Conservation (phyloP, 2,329 filamentous ascomycete genomes). For the Colletotrichum lupini region DNA sequence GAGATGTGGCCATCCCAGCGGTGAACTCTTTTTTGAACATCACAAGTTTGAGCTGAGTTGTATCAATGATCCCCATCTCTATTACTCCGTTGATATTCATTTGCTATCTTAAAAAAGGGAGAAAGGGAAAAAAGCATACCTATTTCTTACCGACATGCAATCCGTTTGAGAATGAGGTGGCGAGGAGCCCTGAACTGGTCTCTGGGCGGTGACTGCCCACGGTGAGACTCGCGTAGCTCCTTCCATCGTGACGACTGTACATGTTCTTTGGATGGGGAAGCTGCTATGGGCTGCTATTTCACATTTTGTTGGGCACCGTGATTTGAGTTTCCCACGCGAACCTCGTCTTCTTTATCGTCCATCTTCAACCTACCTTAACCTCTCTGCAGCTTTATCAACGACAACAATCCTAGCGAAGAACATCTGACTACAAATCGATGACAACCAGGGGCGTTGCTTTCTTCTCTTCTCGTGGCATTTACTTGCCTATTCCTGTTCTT, state of each 20-base stretch:
- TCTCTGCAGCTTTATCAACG: neutral
- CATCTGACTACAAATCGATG: neutral
- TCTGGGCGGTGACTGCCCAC: neutral
- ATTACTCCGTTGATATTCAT: no score
- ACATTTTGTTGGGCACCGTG: neutral
- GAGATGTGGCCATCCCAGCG: no score
- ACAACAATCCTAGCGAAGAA: neutral
- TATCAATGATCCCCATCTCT: no score
- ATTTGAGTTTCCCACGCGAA: no score
- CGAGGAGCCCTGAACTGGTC: accelerated
- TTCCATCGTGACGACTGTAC: neutral
- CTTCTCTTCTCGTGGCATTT: no score
- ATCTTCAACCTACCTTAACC: neutral
- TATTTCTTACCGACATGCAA: no score
- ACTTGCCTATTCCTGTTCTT: neutral
- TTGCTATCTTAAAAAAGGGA: no score
- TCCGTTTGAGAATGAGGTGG: neutral
- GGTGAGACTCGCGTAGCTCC: neutral
- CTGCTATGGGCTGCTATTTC: neutral
- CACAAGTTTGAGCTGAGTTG: no score
- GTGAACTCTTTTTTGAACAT: no score
- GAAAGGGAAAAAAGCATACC: no score
- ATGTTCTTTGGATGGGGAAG: neutral
- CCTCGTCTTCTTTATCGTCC: neutral
- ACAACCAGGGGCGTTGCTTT: no score